Evolutionary conservation across 108 stramenopile species (phyloP).

Genomic region (Pseudonitzschia multistriata): DNA sequence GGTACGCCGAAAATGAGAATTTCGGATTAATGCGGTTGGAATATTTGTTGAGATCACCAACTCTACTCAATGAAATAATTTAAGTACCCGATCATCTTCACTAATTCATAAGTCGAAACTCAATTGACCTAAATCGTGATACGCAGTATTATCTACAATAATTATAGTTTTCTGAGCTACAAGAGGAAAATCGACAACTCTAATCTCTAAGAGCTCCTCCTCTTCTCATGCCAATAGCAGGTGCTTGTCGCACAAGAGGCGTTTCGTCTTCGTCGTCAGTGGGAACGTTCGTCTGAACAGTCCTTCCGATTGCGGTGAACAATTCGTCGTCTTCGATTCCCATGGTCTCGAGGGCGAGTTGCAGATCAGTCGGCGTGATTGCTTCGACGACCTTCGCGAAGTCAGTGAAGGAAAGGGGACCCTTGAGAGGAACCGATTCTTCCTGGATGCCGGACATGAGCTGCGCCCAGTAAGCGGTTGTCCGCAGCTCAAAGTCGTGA

Average conservation of each 20-base stretch:
- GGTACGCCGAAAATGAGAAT: no score
- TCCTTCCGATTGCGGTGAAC: constrained; percentile 84
- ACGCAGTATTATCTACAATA: no score
- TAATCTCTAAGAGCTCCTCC: constrained; percentile 79
- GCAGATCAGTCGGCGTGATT: constrained; percentile 86
- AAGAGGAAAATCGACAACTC: not conserved
- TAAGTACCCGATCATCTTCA: no score
- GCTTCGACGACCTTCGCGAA: constrained; percentile 87
- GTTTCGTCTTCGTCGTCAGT: constrained; percentile 55
- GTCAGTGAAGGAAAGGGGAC: constrained; percentile 87
- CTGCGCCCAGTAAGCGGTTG: constrained; percentile 88
- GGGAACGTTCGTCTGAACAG: constrained; percentile 49
- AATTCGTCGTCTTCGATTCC: constrained; percentile 75
- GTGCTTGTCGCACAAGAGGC: constrained; percentile 66
- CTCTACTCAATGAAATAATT: no score
- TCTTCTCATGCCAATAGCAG: constrained; percentile 84
- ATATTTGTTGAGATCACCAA: no score
- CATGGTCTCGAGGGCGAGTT: constrained; percentile 75
- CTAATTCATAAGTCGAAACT: no score
- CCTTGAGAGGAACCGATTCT: constrained; percentile 90
- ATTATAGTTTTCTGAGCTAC: not conserved
- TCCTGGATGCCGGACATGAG: constrained; percentile 93
- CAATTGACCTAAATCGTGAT: no score
- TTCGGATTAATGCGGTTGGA: no score
- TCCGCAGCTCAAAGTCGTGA: constrained; percentile 88